phyloP scores from a whole-genome alignment of 1,139 yeast genomes.

The Scheffersomyces titani region DNA sequence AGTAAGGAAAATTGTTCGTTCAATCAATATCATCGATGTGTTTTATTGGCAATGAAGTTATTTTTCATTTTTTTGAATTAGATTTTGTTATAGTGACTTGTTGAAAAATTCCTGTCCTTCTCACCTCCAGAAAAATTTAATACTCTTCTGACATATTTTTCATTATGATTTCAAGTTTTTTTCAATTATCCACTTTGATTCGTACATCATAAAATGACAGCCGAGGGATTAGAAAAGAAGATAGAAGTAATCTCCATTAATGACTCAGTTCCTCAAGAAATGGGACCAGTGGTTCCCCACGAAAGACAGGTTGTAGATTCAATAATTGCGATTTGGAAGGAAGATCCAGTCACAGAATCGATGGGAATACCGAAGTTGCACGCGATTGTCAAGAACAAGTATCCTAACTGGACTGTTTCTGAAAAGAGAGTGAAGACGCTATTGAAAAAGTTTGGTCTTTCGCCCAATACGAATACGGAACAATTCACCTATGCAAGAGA shows the following conservation, averaged over 20 bases:
- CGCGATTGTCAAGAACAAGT: slow-evolving; percentile 47
- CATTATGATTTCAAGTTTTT: not conserved
- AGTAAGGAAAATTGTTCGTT: not conserved
- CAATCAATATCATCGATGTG: not conserved
- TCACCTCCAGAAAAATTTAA: not conserved
- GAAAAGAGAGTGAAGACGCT: slow-evolving; percentile 57
- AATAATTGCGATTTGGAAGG: slow-evolving; percentile 66
- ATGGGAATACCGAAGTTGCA: slow-evolving; percentile 58
- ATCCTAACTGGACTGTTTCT: slow-evolving; percentile 64
- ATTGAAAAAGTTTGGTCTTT: slow-evolving; percentile 56
- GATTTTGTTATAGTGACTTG: not conserved
- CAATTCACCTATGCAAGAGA: slow-evolving; percentile 52
- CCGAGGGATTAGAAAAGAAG: slow-evolving; percentile 9
- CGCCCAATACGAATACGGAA: slow-evolving; percentile 33
- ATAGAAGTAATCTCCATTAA: slow-evolving; percentile 36
- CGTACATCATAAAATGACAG: not conserved
- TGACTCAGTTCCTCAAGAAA: slow-evolving; percentile 22
- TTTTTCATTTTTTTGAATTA: not conserved
- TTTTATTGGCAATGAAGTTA: too few relatives aligned
- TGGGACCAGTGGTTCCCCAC: slow-evolving; percentile 51
- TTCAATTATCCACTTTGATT: not conserved
- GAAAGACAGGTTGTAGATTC: slow-evolving; percentile 65
- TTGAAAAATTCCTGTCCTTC: not conserved
- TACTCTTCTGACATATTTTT: not conserved
- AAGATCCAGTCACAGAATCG: slow-evolving; percentile 63